Base-by-base conservation (phyloP, 148 eudicot species). In the Nyssa sinensis region DNA sequence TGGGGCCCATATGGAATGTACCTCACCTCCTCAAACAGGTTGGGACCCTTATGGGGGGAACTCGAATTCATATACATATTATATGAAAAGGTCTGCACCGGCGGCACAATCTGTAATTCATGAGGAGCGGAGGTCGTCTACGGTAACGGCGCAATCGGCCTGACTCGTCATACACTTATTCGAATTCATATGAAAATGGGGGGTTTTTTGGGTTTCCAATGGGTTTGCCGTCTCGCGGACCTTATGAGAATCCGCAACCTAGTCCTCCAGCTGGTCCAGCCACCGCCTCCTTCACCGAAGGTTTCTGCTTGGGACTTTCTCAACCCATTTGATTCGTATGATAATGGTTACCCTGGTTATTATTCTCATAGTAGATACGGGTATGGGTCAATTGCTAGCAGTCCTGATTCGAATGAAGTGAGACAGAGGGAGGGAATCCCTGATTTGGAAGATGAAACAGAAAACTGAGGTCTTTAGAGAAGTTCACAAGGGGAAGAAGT, bases 341-440 rank as follows among this genome's bases (percentile, higher is more conserved):
- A 86, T 19, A 73, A 64, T 71, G 84, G 74, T 57, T 83, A 87
- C 66, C 62, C 68, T n/a, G 82, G 77, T 44, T 81, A 78, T 74
- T 83, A 75, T 69, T 67, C 83, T 27, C 80, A 66, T 67, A 57
- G 63, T 51, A 68, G 75, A 34, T 75, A 77, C 69, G 90, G 82
- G 49, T 70, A 84, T 67, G n/a, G n/a, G n/a, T 91, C 98, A 4
- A 74, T 79, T 75, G 61, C 80, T 14, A 95, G 98, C 76, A 95
- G 97, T 82, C 97, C 98, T 0, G 91, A 95, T 83, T 92, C 92
- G 12, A 80, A 74, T 81, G 96, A 90, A 85, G 92, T 95, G 71
- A 92, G 98, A 74, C 85, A 88, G 83, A 90, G 96, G 60, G 98
- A 95, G 84, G 97, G 97, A 41, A 95, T 95, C 62, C 98, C 98